These are phyloP conservation scores for Solioccasus polychromus DNA, from an alignment of 768 basidiomycete genomes.

Conservation along the genomic window DNA sequence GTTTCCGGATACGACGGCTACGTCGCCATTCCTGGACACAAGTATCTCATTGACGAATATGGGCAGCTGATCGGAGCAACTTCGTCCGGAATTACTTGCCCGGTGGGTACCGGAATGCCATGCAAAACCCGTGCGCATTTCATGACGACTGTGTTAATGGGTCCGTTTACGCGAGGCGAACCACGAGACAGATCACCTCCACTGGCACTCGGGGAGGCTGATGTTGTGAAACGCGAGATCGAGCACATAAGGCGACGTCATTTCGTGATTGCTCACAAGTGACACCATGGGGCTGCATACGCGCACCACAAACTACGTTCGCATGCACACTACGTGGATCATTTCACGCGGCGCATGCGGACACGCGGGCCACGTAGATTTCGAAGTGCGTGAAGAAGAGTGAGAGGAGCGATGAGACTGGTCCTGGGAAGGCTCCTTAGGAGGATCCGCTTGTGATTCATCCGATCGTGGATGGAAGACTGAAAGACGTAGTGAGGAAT, in stretches of 20 bases:
- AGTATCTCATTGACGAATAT: conserved; percentile 76
- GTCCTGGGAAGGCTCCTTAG: conserved; percentile 22
- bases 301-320: conserved; percentile 47
- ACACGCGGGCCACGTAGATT: conserved; percentile 78
- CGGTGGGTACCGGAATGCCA: conserved; percentile 40
- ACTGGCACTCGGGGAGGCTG: conserved; percentile 36
- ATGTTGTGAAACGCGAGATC: conserved; percentile 48
- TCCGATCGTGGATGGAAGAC: conserved; percentile 64
- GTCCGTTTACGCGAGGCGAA: conserved; percentile 55
- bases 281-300: conserved; percentile 45
- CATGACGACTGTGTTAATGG: conserved; percentile 8
- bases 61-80: conserved; percentile 74
- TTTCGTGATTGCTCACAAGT: conserved; percentile 37
- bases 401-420: conserved; percentile 11
- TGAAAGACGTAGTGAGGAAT: conserved; percentile 50
- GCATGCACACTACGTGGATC: conserved; percentile 52
- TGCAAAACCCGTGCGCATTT: background rate
- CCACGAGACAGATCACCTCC: conserved; percentile 53
- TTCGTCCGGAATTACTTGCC: conserved; percentile 84
- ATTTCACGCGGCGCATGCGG: conserved; percentile 62
- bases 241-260: conserved; percentile 35
- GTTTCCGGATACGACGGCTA: conserved; percentile 84
- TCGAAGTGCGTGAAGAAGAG: conserved; percentile 46
- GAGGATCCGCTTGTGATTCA: conserved; percentile 57
- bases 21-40: conserved; percentile 57